Percentiles rank a stretch among this genome's conserved stretches.
Evolutionary conservation across 2,329 filamentous ascomycete species (phyloP).

Genomic region (Monascus ruber): DNA sequence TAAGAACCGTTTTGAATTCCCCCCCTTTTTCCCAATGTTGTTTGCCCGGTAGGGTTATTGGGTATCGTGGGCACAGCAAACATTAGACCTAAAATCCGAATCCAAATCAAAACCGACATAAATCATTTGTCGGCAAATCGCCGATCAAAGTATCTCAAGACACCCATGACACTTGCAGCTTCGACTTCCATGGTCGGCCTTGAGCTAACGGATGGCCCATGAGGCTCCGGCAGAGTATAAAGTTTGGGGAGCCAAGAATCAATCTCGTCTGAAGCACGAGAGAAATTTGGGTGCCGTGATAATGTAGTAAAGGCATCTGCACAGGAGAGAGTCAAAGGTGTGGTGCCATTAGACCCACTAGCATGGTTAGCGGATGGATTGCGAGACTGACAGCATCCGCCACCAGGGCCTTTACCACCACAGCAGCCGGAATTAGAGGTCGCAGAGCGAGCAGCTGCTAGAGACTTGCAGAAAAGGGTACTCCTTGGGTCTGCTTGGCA

Average conservation of each 20-base stretch:
- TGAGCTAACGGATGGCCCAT: slow-evolving; percentile 18
- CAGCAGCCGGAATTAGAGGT: slow-evolving; percentile 45
- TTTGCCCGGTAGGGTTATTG: slow-evolving; percentile 5
- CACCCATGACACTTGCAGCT: slow-evolving; percentile 73
- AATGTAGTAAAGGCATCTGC: slow-evolving; percentile 71
- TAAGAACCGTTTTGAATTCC: too few relatives aligned
- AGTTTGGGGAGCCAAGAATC: slow-evolving; percentile 66
- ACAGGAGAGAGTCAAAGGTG: slow-evolving; percentile 53
- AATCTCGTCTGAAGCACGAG: slow-evolving; percentile 61
- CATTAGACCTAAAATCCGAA: too few relatives aligned
- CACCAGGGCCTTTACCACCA: slow-evolving; percentile 47
- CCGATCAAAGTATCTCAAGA: slow-evolving; percentile 70
- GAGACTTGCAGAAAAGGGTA: slow-evolving; percentile 70
- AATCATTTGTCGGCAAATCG: slow-evolving; percentile 45
- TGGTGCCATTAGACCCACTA: background rate
- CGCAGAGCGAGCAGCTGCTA: slow-evolving; percentile 49
- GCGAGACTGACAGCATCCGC: slow-evolving; percentile 50
- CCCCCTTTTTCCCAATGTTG: too few relatives aligned
- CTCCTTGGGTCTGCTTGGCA: slow-evolving; percentile 68
- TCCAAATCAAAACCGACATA: slow-evolving; percentile 5
- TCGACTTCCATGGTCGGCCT: slow-evolving; percentile 62
- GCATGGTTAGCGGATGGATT: slow-evolving; percentile 4
- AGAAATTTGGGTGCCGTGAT: slow-evolving; percentile 64
- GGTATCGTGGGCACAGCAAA: slow-evolving; percentile 9
- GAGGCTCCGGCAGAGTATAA: slow-evolving; percentile 41